A percentile compares a stretch with the other conserved stretches of the same genome.
Evolutionary conservation across 176 grass and related monocot genomes (phyloP).

Genomic region (Oryza meyeriana): DNA sequence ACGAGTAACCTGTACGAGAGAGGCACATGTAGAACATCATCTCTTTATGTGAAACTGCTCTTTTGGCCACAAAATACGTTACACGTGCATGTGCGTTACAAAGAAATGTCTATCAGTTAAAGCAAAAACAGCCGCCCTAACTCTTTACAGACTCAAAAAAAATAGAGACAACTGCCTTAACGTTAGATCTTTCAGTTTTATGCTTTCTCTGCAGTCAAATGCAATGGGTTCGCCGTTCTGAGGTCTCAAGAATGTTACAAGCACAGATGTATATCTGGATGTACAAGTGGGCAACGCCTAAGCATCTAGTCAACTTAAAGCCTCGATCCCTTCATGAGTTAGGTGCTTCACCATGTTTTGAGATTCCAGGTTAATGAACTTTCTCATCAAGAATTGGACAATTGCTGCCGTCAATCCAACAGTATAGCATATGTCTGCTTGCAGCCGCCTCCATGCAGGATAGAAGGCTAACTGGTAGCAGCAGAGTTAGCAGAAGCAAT

Average conservation of each 20-base stretch:
- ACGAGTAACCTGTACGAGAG: too few species aligned
- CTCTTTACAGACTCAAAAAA: constrained; percentile 7
- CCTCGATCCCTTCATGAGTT: not conserved
- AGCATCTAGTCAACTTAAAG: constrained; percentile 13
- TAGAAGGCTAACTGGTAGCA: not conserved
- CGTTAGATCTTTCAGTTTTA: not conserved
- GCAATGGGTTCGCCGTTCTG: not conserved
- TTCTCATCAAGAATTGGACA: not conserved
- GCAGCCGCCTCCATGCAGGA: not conserved
- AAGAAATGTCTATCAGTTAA: not conserved
- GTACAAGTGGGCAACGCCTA: constrained; percentile 15
- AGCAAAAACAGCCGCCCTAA: not conserved
- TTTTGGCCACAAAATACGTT: not conserved
- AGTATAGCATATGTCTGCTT: not conserved
- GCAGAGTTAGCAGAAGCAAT: constrained; percentile 1
- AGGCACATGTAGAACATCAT: not conserved
- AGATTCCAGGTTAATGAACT: not conserved
- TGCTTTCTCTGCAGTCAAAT: not conserved
- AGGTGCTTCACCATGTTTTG: not conserved
- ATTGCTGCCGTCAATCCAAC: not conserved
- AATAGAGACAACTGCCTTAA: not conserved
- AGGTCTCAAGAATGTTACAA: constrained; percentile 13
- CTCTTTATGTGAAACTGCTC: not conserved
- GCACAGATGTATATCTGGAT: constrained; percentile 4
- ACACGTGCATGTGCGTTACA: not conserved